Base-by-base conservation (phyloP, 1,284 basidiomycete species). In the Earliella scabrosa region DNA sequence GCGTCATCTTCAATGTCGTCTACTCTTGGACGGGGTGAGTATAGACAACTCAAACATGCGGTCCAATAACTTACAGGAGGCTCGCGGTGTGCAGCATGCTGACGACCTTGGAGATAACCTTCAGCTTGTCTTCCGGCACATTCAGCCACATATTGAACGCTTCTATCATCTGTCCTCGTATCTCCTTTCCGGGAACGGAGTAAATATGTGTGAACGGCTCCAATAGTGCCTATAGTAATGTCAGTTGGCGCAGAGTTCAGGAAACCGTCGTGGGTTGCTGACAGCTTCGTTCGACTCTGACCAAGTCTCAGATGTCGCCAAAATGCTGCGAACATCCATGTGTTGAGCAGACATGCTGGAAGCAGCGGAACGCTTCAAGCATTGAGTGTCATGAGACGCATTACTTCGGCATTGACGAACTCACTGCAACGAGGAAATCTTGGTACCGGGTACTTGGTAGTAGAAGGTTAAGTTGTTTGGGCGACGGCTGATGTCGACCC, bases 1-100 rank as follows among this genome's bases (percentile, higher is more conserved):
- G 95, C 94, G 63, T 93, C 92, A 68, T 99, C 97, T 73, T 99
- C 95, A 35, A 99, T 97, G 70, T 99, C 97, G 71, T 99, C 97
- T 67, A 99, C 88, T 63, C 93, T 95, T 52, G 58, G 6, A 45
- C 50, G 45, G 16, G 26, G 55, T 60, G 46, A 59, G 35, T 29
- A 36, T 9, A 44, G n/a, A n/a, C n/a, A n/a, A n/a, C n/a, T n/a
- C n/a, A n/a, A n/a, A n/a, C n/a, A n/a, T n/a, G n/a, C n/a, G n/a
- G n/a, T n/a, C n/a, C n/a, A 18, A 24, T 11, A 4, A 75, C 87
- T 68, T 67, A 94, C 95, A 99, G 82, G 35, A 99, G 77, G 68
- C 93, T 97, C 2, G 95, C 94, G 47, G 89, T 95, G 66, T 99
- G 97, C 32, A 99, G 81, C 93, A 97, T 98, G 61, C 87, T 87